Conservation (phyloP, 2,329 filamentous ascomycete species). For the Alternaria gaisen region DNA sequence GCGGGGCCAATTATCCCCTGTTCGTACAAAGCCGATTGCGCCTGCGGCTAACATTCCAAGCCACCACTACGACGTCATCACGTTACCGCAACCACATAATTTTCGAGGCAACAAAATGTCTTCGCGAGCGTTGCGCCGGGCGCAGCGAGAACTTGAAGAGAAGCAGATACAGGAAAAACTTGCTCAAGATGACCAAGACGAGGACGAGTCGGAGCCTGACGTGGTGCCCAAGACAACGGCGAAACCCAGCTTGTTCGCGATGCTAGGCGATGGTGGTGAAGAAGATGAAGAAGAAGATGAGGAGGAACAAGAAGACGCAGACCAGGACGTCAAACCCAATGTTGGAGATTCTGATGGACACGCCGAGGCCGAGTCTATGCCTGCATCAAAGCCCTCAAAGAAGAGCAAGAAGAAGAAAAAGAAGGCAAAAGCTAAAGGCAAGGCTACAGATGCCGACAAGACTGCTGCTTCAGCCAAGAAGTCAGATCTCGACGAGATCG, state of each 20-base stretch:
- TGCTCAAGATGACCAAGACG: conserved; percentile 46
- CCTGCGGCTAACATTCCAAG: conserved; percentile 12
- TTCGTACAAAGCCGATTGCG: conserved; percentile 13
- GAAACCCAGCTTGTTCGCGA: conserved; percentile 57
- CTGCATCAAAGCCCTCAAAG: conserved; percentile 49
- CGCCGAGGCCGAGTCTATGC: conserved; percentile 27
- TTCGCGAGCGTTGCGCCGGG: conserved; percentile 70
- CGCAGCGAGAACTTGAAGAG: conserved; percentile 69
- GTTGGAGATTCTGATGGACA: conserved; percentile 39
- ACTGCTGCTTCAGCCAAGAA: conserved; percentile 32
- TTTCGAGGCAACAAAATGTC: conserved; percentile 60
- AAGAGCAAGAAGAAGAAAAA: conserved; percentile 69
- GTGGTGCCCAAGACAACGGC: conserved; percentile 34
- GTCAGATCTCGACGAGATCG: conserved; percentile 68
- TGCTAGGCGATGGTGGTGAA: conserved; percentile 55
- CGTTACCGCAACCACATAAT: conserved; percentile 18
- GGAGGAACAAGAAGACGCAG: conserved; percentile 46
- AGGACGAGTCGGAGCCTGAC: conserved; percentile 53
- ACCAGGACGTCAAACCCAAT: conserved; percentile 35
- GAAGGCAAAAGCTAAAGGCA: conserved; percentile 64
- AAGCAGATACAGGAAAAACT: conserved; percentile 58
- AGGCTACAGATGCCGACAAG: conserved; percentile 41
- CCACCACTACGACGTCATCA: conserved; percentile 30
- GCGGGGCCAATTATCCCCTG: conserved; percentile 22
- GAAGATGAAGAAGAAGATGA: conserved; percentile 50